phyloP scores from a whole-genome alignment of 306 rosid species.

The Pyrus bretschneideri region DNA sequence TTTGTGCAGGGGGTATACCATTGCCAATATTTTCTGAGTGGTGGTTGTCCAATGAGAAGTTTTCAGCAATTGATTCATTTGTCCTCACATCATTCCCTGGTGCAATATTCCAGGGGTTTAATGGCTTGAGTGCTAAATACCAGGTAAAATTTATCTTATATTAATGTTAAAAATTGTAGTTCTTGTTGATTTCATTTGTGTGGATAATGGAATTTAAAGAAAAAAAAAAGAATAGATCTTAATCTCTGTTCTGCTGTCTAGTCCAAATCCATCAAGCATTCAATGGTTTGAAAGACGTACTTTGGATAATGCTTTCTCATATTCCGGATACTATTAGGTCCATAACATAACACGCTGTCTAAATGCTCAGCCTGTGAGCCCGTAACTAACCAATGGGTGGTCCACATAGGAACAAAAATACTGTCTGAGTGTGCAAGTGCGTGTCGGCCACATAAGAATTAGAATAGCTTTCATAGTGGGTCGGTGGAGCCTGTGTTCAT shows the following conservation, averaged over 20 bases:
- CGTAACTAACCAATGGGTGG: background rate
- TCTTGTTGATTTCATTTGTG: background rate
- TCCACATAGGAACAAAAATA: background rate
- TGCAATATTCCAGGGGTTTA: slow-evolving; percentile 59
- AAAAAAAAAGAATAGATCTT: background rate
- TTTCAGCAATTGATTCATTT: slow-evolving; percentile 74
- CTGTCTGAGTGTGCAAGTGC: background rate
- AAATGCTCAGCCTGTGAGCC: background rate
- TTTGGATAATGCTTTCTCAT: background rate
- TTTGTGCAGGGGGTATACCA: slow-evolving; percentile 70
- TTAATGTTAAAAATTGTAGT: background rate
- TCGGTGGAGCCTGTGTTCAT: background rate
- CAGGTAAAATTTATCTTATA: slow-evolving; percentile 46
- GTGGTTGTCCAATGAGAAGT: slow-evolving; percentile 85
- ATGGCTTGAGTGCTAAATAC: slow-evolving; percentile 84
- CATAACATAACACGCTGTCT: too few species aligned
- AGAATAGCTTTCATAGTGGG: background rate
- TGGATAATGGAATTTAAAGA: background rate
- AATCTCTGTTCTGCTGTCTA: background rate
- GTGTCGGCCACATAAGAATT: background rate
- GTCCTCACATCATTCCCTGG: slow-evolving; percentile 67
- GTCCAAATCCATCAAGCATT: background rate
- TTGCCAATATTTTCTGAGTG: slow-evolving; percentile 90
- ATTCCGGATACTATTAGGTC: background rate
- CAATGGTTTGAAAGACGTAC: too few species aligned